Percentiles rank a stretch among this genome's conserved stretches.
Evolutionary conservation across 805 yeast genomes (phyloP).

Genomic region (Zygosaccharomyces bisporus): DNA sequence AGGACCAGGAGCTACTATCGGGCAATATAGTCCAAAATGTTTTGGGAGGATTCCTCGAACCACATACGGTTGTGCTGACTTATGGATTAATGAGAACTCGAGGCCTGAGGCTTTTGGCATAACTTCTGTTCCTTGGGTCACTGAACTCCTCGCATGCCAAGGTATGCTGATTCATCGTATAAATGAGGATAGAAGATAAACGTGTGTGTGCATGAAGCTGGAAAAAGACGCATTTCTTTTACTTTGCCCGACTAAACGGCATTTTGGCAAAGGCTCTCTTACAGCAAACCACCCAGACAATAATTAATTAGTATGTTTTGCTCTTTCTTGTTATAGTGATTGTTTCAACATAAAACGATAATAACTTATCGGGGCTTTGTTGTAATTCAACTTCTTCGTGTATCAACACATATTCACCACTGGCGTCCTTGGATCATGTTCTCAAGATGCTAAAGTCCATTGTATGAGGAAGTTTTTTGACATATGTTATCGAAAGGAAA

Average conservation of each 20-base stretch:
- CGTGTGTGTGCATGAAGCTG: not conserved
- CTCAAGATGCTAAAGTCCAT: too few species aligned
- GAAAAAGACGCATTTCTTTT: not conserved
- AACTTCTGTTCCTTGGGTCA: conserved; percentile 14
- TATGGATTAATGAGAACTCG: conserved; percentile 16
- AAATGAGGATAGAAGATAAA: conserved; percentile 10
- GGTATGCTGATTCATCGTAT: conserved; percentile 15
- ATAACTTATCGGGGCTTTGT: too few species aligned
- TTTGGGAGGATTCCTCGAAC: not conserved
- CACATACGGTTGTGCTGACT: conserved; percentile 6
- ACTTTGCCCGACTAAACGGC: not conserved
- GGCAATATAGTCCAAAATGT: conserved; percentile 14
- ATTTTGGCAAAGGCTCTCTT: too few species aligned
- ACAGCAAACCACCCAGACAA: too few species aligned
- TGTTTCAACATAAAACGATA: too few species aligned
- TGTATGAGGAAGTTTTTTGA: too few species aligned
- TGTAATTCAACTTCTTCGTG: too few species aligned
- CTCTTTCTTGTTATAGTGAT: too few species aligned
- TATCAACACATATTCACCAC: too few species aligned
- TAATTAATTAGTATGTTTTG: too few species aligned
- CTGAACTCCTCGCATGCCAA: conserved; percentile 18
- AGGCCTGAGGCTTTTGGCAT: conserved; percentile 14
- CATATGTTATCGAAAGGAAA: too few species aligned
- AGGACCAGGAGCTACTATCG: conserved; percentile 7
- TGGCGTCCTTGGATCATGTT: too few species aligned